Conservation (phyloP, 306 rosid genomes). For the Acmispon strigosus region DNA sequence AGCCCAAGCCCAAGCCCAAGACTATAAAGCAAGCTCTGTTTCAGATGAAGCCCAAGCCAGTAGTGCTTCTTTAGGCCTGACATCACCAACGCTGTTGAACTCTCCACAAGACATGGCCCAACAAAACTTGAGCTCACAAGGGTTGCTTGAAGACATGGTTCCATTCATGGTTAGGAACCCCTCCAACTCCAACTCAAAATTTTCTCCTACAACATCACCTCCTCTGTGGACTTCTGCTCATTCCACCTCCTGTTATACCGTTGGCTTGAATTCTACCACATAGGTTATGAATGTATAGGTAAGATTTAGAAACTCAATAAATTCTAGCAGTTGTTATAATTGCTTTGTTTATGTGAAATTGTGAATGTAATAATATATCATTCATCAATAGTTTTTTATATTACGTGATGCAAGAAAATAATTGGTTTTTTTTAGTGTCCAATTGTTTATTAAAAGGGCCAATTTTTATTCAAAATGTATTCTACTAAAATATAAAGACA, state of each 20-base stretch:
- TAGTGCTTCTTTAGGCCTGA: neutral
- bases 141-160: constrained; percentile 87
- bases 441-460: no score
- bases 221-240: constrained; percentile 34
- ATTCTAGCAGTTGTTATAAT: neutral
- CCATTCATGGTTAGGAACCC: constrained; percentile 78
- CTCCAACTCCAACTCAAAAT: constrained; percentile 26
- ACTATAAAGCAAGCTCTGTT: neutral
- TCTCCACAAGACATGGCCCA: constrained; percentile 14
- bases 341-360: constrained; percentile 8
- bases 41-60: constrained; percentile 15
- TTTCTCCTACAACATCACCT: constrained; percentile 45
- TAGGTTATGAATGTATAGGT: neutral
- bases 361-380: constrained; percentile 6
- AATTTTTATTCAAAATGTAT: no score
- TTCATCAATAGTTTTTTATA: neutral
- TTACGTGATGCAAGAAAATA: neutral
- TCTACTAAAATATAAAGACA: no score
- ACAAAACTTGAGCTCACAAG: constrained; percentile 45
- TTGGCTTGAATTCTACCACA: constrained; percentile 34
- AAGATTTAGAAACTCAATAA: constrained; percentile 13
- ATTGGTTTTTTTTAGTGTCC: neutral
- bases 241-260: constrained; percentile 21
- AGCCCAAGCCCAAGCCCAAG: constrained; percentile 8
- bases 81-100: no score